Percentiles rank a stretch among this genome's conserved stretches.
These are phyloP conservation scores for Botrytis galanthina DNA, from an alignment of 2,329 filamentous ascomycete genomes.

Conservation along the genomic window DNA sequence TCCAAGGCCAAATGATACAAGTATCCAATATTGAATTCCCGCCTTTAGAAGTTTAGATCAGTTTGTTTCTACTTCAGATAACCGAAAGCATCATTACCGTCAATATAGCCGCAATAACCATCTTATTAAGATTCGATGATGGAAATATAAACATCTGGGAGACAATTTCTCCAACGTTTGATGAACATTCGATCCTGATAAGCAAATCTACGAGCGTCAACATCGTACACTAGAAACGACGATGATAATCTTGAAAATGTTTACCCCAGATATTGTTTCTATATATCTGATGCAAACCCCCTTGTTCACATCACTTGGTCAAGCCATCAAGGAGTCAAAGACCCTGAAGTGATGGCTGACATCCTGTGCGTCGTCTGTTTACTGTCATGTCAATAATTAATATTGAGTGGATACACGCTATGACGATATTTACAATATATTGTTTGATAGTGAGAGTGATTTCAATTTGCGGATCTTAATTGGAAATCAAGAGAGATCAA, in stretches of 20 bases:
- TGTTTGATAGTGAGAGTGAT: slow-evolving; percentile 3
- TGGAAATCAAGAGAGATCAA: neutral
- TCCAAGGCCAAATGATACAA: neutral
- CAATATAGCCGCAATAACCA: neutral
- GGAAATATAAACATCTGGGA: neutral
- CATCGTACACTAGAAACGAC: neutral
- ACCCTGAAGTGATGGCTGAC: neutral
- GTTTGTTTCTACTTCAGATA: neutral
- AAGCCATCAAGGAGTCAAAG: neutral
- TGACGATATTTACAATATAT: slow-evolving; percentile 11
- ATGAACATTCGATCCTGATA: neutral
- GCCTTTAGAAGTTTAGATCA: neutral
- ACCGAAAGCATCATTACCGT: neutral
- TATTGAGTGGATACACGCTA: neutral
- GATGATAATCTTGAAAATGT: neutral
- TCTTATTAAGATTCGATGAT: neutral
- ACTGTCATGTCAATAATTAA: slow-evolving; percentile 7
- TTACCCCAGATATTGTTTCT: slow-evolving; percentile 9
- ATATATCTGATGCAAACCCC: slow-evolving; percentile 10
- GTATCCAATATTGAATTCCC: neutral
- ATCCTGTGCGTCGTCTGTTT: neutral
- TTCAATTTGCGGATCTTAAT: slow-evolving; percentile 1
- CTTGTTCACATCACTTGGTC: slow-evolving; percentile 6
- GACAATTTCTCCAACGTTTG: neutral
- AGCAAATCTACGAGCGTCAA: neutral